These are phyloP conservation scores for Pseudogymnoascus sp. DNA, from an alignment of 2,329 filamentous ascomycete species.

Conservation along the genomic window DNA sequence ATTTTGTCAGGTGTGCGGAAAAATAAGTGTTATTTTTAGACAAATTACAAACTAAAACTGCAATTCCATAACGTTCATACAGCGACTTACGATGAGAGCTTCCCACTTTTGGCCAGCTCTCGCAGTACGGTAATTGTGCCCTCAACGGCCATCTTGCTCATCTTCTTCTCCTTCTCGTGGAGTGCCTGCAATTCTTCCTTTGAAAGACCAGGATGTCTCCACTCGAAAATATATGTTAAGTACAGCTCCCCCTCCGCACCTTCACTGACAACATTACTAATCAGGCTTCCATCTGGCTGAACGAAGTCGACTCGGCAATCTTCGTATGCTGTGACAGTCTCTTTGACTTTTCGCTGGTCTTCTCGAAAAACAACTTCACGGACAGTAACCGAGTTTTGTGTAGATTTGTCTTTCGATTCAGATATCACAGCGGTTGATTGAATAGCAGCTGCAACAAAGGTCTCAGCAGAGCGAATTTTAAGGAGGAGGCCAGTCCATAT, in stretches of 20 bases:
- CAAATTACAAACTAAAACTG: too few species aligned
- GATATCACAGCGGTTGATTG: conserved; percentile 19
- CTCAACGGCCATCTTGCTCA: conserved; percentile 12
- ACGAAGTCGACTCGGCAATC: conserved; percentile 24
- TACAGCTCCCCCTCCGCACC: conserved; percentile 27
- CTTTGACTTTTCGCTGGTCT: conserved; percentile 18
- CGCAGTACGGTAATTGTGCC: conserved; percentile 10
- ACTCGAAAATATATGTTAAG: conserved; percentile 35
- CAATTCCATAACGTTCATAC: too few species aligned
- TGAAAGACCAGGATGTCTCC: conserved; percentile 26
- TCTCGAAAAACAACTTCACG: conserved; percentile 24
- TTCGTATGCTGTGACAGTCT: conserved; percentile 19
- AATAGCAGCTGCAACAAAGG: conserved; percentile 24
- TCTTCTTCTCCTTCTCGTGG: conserved; percentile 10
- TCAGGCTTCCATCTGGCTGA: conserved; percentile 16
- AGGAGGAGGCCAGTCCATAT: conserved; percentile 29
- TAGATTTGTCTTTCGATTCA: conserved; percentile 14
- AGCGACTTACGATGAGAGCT: not conserved
- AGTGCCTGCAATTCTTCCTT: conserved; percentile 1
- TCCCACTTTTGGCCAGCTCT: conserved; percentile 7
- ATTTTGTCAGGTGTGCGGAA: too few species aligned
- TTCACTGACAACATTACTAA: conserved; percentile 25
- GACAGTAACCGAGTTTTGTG: conserved; percentile 13
- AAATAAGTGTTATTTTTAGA: too few species aligned
- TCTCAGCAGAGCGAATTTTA: conserved; percentile 23